Evolutionary conservation across 2,329 filamentous ascomycete species (phyloP), one percentile per base, ranked within the genome.

Genomic region (Calonectria ilicicola): DNA sequence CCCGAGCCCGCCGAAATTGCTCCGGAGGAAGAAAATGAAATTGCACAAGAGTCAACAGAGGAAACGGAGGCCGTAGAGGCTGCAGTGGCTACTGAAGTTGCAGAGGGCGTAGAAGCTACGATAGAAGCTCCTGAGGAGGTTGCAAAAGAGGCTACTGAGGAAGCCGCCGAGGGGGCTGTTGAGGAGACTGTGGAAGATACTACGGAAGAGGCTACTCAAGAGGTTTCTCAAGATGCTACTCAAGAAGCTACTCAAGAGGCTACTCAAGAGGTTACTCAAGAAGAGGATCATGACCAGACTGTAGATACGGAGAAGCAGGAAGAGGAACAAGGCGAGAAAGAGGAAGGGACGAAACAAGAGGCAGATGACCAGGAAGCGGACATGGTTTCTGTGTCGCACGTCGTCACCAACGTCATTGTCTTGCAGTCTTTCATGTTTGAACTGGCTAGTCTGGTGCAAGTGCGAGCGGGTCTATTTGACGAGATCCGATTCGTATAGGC

Each of bases 381-480:
- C 80, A 88, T 87, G 12, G 92, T 91, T 9, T 94, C 92, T 9
- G 90, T 97, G 5, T 95, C 93, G 47, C 94, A 96, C 81, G 86
- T 96, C 14, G 85, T 97, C 74, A 96, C 94, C 7, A 97, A 96
- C 81, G 91, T 93, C 47, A 90, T 96, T 70, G 90, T 96, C 64
- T 86, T 95, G 70, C 94, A 97, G 82, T 93, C 94, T 42, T 97
- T 97, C 81, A 84, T 96, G 63, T 87, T 96, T 63, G 94, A 97
- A 82, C 83, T 96, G 69, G 92, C 93, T 2, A 93, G 93, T 29
- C 83, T 96, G 77, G 87, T 95, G 71, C 94, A 96, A 82, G 92
- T 94, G 42, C 88, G 94, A 67, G 93, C 93, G 27, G 92, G 92
- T 15, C 82, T 96, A 60, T 96, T 96, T 83, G 93, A 93, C 67